Evolutionary conservation across 305 asterid species (phyloP).

Genomic region (Euphrasia arctica): DNA sequence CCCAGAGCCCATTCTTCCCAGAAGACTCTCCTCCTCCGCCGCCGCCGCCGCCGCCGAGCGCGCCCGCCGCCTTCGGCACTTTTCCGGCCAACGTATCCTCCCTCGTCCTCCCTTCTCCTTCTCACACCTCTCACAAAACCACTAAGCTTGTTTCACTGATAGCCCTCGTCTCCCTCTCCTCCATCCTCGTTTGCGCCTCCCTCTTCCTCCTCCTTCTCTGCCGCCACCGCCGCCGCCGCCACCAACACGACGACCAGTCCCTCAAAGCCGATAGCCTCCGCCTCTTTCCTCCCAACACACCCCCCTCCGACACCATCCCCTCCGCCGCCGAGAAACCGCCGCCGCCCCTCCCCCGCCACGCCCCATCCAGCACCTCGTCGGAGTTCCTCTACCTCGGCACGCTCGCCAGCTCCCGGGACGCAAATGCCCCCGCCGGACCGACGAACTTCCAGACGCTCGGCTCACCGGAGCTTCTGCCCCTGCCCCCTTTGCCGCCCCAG

Average conservation of each 20-base stretch:
- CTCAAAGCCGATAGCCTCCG: conserved; percentile 39
- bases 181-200: conserved; percentile 24
- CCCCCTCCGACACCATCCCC: conserved; percentile 31
- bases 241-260: conserved; percentile 17
- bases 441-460: conserved; percentile 43
- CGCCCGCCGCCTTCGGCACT: conserved; percentile 30
- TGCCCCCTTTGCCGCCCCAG: conserved; percentile 83
- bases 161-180: conserved; percentile 18
- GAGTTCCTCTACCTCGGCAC: conserved; percentile 70
- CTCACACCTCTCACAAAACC: conserved; percentile 37
- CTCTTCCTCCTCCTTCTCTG: conserved; percentile 22
- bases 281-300: conserved; percentile 41
- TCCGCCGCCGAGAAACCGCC: conserved; percentile 36
- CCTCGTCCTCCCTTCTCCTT: conserved; percentile 41
- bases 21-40: conserved; percentile 30
- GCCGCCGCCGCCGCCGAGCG: conserved; percentile 28
- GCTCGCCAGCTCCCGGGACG: conserved; percentile 48
- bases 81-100: conserved; percentile 53
- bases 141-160: conserved; percentile 40
- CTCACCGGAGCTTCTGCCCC: conserved; percentile 86
- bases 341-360: conserved; percentile 40
- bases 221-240: conserved; percentile 31
- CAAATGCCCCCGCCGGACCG: conserved; percentile 21
- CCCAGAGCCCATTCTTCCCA: conserved; percentile 42
- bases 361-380: conserved; percentile 48